Percentiles rank a stretch among this genome's conserved stretches.
These are phyloP conservation scores for Rhododendron henanense DNA, from an alignment of 148 eudicot species.

Conservation along the genomic window DNA sequence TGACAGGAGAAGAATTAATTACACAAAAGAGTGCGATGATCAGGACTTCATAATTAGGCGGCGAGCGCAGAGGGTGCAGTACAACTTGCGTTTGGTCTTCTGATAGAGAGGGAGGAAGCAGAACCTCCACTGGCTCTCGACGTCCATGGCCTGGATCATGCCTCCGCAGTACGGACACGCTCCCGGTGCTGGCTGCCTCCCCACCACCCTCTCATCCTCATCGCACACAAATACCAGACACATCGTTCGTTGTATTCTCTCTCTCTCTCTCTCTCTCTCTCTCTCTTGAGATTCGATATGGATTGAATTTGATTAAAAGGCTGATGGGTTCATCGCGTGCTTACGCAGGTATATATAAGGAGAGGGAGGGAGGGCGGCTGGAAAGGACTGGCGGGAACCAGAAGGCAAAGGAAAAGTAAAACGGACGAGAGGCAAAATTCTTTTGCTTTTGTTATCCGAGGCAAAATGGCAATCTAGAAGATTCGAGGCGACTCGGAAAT, in stretches of 20 bases:
- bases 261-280: not conserved
- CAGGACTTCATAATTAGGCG: not conserved
- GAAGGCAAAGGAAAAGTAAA: not conserved
- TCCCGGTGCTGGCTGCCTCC: not conserved
- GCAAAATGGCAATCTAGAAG: too few species aligned
- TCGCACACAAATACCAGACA: conserved; percentile 11
- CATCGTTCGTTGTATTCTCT: not conserved
- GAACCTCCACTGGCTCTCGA: conserved; percentile 14
- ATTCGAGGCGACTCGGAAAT: too few species aligned
- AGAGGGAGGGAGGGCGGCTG: not conserved
- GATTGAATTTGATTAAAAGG: not conserved
- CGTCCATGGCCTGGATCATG: conserved; percentile 2
- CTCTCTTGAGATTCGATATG: not conserved
- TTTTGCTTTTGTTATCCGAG: too few species aligned
- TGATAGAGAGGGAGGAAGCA: not conserved
- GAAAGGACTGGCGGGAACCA: not conserved
- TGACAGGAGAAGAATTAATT: not conserved
- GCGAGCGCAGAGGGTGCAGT: conserved; percentile 9
- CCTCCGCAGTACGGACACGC: conserved; percentile 13
- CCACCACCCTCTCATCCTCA: conserved; percentile 4
- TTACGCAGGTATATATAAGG: too few species aligned
- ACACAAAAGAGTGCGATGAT: not conserved
- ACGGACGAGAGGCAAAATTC: not conserved
- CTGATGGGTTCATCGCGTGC: too few species aligned
- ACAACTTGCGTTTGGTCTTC: conserved; percentile 8